Base-by-base conservation (phyloP, 768 basidiomycete genomes). In the Podaxis mareebaensis region DNA sequence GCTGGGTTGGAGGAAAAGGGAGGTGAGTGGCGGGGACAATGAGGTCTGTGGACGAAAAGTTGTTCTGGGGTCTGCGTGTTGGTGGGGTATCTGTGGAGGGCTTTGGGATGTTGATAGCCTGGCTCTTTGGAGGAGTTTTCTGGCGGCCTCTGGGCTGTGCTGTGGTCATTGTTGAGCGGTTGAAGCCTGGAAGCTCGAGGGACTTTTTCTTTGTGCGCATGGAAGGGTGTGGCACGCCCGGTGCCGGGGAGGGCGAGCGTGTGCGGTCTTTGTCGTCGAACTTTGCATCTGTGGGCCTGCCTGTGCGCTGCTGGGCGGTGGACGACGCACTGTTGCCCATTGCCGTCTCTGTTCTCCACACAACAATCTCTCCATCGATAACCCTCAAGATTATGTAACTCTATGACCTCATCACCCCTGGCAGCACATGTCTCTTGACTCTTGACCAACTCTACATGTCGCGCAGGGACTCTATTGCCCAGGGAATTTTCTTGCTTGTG, bases 141-240 rank as follows among this genome's bases (percentile, higher is more conserved):
- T 66, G 58, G 60, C 63, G 56, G 40, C 63, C 63, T 46, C 58
- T 65, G 55, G 56, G 56, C 55, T 56, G 64, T 59, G 44, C 11
- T 12, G 65, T 33, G 2, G 72, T 67, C n/a, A 73, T 58, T 1
- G 77, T 70, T 6, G 81, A 70, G 3, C 75, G 76, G 17, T 77
- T 79, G 39, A 92, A 85, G 78, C 91, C 90, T 58, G 90, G 90
- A 26, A 92, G 80, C 71, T 92, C 89, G 20, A 92, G 84, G 0
- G 88, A 89, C 71, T 81, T 85, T 75, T 89, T 90, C 80, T 88
- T 91, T 22, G 79, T 78, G 44, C 87, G 80, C 63, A 91, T 75
- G 49, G 89, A 88, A 36, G 79, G 78, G 72, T 90, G 88, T 0
- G 86, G 79, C 44, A 69, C 75, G 44, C 74, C 73, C 20, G 75